Evolutionary conservation across 2,329 filamentous ascomycete genomes (phyloP).

Genomic region (Fusarium paranaense): DNA sequence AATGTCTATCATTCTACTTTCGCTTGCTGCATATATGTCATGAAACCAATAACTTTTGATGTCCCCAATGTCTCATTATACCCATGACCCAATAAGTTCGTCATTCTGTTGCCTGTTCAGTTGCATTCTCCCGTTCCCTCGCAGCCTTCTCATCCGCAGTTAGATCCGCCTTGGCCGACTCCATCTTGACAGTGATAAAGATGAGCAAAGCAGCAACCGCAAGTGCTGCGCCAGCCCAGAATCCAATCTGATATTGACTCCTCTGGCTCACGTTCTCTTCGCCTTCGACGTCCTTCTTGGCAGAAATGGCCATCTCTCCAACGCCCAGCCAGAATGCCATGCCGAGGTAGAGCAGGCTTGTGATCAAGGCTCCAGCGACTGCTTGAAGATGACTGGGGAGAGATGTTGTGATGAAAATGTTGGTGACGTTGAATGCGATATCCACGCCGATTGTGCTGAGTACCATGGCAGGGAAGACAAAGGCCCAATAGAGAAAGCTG

Average conservation of each 20-base stretch:
- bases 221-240: constrained; percentile 73
- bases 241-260: constrained; percentile 72
- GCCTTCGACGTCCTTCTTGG: constrained; percentile 50
- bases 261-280: constrained; percentile 52
- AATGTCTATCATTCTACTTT: background rate
- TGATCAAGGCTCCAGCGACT: constrained; percentile 71
- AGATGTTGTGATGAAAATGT: constrained; percentile 81
- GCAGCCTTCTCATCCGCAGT: constrained; percentile 67
- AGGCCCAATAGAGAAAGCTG: constrained; percentile 72
- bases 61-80: background rate
- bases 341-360: constrained; percentile 74
- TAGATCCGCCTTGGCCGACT: constrained; percentile 65
- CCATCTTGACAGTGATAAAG: constrained; percentile 67
- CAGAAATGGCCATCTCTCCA: constrained; percentile 71
- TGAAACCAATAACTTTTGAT: background rate
- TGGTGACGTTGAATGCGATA: constrained; percentile 79
- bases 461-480: constrained; percentile 77
- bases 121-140: constrained; percentile 21
- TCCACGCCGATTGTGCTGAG: constrained; percentile 79
- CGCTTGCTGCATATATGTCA: background rate
- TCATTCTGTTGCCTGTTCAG: background rate
- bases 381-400: constrained; percentile 76
- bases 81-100: background rate
- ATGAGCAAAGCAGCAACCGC: constrained; percentile 64
- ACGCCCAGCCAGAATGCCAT: constrained; percentile 79